Evolutionary conservation across 2,329 filamentous ascomycete genomes (phyloP).

Genomic region (Purpureocillium lavendulum): DNA sequence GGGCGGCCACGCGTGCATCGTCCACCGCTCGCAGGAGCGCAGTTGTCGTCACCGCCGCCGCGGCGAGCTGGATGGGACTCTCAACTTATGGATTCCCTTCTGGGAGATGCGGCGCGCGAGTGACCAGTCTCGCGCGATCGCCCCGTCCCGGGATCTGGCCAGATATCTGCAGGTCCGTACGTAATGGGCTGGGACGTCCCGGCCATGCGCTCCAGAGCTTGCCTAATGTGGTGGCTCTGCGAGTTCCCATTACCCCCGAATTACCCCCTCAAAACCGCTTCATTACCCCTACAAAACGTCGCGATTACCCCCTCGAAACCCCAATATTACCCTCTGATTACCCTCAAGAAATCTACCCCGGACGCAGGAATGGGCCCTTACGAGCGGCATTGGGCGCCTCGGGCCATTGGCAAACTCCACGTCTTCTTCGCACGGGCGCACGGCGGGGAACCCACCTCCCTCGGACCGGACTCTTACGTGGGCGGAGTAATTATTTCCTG

Average conservation of each 20-base stretch:
- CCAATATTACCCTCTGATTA: slow-evolving; percentile 7
- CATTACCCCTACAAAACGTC: neutral
- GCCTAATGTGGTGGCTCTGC: slow-evolving; percentile 2
- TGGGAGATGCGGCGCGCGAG: no score
- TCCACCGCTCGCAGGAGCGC: no score
- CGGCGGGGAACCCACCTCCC: no score
- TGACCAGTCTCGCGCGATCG: neutral
- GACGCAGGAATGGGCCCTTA: neutral
- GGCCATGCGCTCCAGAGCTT: neutral
- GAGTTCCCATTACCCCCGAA: slow-evolving; percentile 10
- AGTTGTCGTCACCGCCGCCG: no score
- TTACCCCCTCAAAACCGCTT: slow-evolving; percentile 2
- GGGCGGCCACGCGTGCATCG: no score
- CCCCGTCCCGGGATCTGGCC: slow-evolving; percentile 6
- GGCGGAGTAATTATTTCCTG: no score
- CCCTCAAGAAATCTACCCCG: slow-evolving; percentile 6
- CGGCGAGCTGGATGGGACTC: no score
- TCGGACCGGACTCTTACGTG: no score
- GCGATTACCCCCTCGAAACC: slow-evolving; percentile 8
- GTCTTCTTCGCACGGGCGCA: no score
- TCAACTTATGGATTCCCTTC: no score
- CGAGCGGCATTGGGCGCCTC: no score
- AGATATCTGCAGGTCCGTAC: slow-evolving; percentile 7
- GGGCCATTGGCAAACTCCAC: no score
- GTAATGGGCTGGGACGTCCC: slow-evolving; percentile 9